Evolutionary conservation across 2,329 filamentous ascomycete genomes (phyloP), one percentile per base, ranked within the genome.

Genomic region (Nothopassalora personata): DNA sequence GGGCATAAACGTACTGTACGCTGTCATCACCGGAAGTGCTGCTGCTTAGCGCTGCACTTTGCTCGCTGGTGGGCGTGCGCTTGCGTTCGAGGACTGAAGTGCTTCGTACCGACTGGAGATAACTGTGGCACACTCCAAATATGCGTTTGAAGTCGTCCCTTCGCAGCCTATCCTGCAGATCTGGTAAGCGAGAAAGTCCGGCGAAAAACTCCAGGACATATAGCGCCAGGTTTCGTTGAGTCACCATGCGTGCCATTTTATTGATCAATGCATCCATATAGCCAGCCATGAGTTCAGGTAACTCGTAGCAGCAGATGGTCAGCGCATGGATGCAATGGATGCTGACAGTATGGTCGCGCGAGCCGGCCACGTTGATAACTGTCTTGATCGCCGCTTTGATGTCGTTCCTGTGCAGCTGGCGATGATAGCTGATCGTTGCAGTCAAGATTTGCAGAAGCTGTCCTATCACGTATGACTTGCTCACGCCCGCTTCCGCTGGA

Each of bases 181-280:
- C 84, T 9, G 90, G 90, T 59, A 97, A 79, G 36, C 93, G 87
- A 55, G 92, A 91, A 30, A 99, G 81, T 53, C 91, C 88, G 9
- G 90, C 89, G n/a, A 99, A 79, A 69, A 99, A 97, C 70, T 99
- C 94, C 53, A 99, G 80, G 61, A 99, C 96, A 70, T 99, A 94
- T 61, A 97, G 88, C 9, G 93, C 91, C 36, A 97, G 88, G 58
- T 92, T 86, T 6, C 91, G 87, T 68, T 96, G 92, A 0, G 94
- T 97, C 69, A 99, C 96, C 69, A 97, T 95, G 67, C 92, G 90
- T 1, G 92, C 88, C 90, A 99, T 96, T 71, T 91, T 93, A 68
- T 92, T 89, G 57, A 99, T 80, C 65, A 97, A 90, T 49, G 86
- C 88, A 49, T 93, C 89, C 60, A 97, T 80, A 19, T 86, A 88